A percentile compares a stretch with the other conserved stretches of the same genome.
Evolutionary conservation across 805 yeast species (phyloP).

Genomic region (Metschnikowia bowlesiae): DNA sequence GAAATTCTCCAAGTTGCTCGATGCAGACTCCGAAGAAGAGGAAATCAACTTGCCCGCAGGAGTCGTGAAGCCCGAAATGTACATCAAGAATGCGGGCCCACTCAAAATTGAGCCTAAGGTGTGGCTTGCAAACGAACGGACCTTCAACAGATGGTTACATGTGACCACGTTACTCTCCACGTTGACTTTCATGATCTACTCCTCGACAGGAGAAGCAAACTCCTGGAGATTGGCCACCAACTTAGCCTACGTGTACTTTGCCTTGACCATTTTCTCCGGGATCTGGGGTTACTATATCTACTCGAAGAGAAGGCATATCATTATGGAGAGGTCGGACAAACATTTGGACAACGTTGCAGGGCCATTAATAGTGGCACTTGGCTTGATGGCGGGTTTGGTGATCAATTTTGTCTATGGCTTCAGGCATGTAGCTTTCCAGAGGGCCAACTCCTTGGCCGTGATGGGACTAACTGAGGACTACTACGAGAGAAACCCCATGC

Average conservation of each 20-base stretch:
- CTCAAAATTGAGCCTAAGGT: conserved; percentile 95
- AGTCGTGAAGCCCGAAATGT: conserved; percentile 72
- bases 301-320: conserved; percentile 63
- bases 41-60: conserved; percentile 87
- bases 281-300: conserved; percentile 86
- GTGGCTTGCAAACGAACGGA: conserved; percentile 97
- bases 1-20: conserved; percentile 40
- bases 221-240: conserved; percentile 58
- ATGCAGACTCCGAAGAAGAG: conserved; percentile 75
- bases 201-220: conserved; percentile 65
- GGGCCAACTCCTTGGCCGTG: conserved; percentile 13
- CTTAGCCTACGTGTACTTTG: conserved; percentile 78
- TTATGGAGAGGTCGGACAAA: conserved; percentile 74
- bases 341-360: conserved; percentile 90
- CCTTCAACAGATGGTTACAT: conserved; percentile 92
- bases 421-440: conserved; percentile 22
- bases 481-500: conserved; percentile 29
- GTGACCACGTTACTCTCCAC: conserved; percentile 82
- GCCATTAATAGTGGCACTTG: conserved; percentile 73
- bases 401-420: conserved; percentile 70
- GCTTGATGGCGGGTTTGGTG: conserved; percentile 59
- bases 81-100: conserved; percentile 86
- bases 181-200: conserved; percentile 78
- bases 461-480: conserved; percentile 26
- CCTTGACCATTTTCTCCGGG: conserved; percentile 75